A percentile compares a stretch with the other conserved stretches of the same genome.
These are phyloP conservation scores for Acidomyces sp. DNA, from an alignment of 495 filamentous ascomycete species.

Conservation along the genomic window DNA sequence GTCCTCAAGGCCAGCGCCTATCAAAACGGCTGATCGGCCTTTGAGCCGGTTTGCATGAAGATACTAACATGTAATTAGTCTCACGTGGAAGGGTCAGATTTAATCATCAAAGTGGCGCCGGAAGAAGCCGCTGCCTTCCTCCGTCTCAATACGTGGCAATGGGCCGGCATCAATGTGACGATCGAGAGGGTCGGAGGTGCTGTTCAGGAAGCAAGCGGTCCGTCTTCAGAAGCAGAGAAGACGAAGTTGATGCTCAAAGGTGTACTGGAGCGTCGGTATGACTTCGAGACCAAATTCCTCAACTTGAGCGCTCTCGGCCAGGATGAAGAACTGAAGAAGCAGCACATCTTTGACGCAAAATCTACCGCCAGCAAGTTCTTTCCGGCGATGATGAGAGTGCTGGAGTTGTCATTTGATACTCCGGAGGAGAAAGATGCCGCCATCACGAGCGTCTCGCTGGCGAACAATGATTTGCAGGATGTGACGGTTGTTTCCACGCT, in stretches of 20 bases:
- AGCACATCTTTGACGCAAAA: constrained; percentile 61
- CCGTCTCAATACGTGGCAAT: constrained; percentile 16
- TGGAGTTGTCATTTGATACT: constrained; percentile 55
- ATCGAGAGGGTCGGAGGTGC: constrained; percentile 13
- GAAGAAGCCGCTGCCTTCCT: constrained; percentile 13
- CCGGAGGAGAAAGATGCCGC: constrained; percentile 53
- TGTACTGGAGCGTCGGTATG: constrained; percentile 65
- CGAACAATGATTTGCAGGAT: constrained; percentile 59
- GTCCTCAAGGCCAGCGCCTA: background rate
- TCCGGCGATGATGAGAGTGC: constrained; percentile 72
- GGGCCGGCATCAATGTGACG: constrained; percentile 9
- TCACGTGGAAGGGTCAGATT: constrained; percentile 19
- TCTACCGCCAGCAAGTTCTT: constrained; percentile 77
- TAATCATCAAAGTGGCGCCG: constrained; percentile 18
- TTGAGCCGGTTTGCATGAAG: background rate
- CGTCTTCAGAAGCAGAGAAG: constrained; percentile 42
- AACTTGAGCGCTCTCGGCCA: constrained; percentile 60
- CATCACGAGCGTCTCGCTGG: constrained; percentile 63
- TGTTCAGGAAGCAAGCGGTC: background rate
- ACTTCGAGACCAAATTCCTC: constrained; percentile 53
- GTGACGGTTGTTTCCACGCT: constrained; percentile 57
- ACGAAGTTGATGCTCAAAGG: constrained; percentile 48
- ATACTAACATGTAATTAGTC: constrained; percentile 26
- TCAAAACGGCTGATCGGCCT: constrained; percentile 6
- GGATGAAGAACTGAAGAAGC: constrained; percentile 51